Evolutionary conservation across 352 stramenopile genomes (phyloP).

Genomic region (Globisporangium cylindrosporum): DNA sequence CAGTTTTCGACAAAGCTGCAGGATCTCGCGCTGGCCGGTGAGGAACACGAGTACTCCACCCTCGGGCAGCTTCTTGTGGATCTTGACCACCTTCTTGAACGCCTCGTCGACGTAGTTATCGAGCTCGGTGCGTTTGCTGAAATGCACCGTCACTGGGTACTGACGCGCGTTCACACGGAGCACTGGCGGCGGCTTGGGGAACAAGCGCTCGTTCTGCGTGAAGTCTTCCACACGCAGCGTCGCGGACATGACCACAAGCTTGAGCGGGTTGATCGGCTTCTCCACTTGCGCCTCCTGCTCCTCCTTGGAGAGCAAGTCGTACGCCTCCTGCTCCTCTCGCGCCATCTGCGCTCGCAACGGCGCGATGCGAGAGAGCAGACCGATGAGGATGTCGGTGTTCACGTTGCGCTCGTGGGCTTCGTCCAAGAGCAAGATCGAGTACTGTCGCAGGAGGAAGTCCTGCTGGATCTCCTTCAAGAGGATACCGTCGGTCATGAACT

Average conservation of each 20-base stretch:
- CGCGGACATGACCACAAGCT: conserved; percentile 97
- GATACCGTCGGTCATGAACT: conserved; percentile 99
- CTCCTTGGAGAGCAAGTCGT: conserved; percentile 34
- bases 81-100: conserved; percentile 96
- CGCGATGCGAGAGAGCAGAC: conserved; percentile 93
- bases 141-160: conserved; percentile 97
- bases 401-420: conserved; percentile 97
- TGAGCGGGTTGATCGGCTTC: conserved; percentile 72
- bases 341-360: conserved; percentile 90
- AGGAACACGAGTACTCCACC: conserved; percentile 98
- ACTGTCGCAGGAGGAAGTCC: conserved; percentile 73
- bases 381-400: conserved; percentile 96
- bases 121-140: conserved; percentile 97
- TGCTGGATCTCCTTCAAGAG: conserved; percentile 96
- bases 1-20: conserved; percentile 83
- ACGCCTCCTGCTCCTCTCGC: conserved; percentile 58
- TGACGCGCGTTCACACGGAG: conserved; percentile 94
- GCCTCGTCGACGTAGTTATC: conserved; percentile 95
- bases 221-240: conserved; percentile 98
- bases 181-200: conserved; percentile 89
- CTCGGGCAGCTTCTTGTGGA: conserved; percentile 96
- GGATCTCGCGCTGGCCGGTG: conserved; percentile 96
- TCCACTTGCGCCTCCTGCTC: conserved; percentile 30
- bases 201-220: conserved; percentile 92
- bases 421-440: conserved; percentile 89